Base-by-base conservation (phyloP, 441 rosid species). In the Kokia cookei region DNA sequence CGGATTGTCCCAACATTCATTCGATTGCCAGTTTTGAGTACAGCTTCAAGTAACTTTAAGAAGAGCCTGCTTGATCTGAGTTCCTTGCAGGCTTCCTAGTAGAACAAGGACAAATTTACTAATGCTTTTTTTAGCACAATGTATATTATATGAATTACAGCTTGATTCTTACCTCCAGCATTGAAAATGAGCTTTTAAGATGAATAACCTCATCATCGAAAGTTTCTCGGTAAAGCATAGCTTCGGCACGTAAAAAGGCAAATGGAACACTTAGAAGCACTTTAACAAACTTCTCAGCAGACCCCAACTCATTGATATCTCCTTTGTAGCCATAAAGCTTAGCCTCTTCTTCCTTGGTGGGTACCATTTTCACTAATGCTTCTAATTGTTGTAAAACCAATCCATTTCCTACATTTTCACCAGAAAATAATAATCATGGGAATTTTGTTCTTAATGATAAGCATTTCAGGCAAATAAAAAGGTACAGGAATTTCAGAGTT, bases 1-100 rank as follows among this genome's bases (percentile, higher is more conserved):
- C 99, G 84, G 68, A 93, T 87, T 1, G 99, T 95, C 69, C 99
- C 99, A 4, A 93, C 89, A 63, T 95, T 95, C 98, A 95, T 93
- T 27, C 99, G 77, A 77, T 95, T 95, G 15, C 99, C 98, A 3
- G 98, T 95, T 81, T 95, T 95, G 4, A 95, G 88, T 9, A 95
- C 98, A 6, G 99, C 95, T 82, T 95, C 99, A 2, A 95, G 88
- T 26, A 95, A 84, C 81, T 95, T 95, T 55, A 93, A 72, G 86
- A 95, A 95, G 26, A 95, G 84, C 75, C 97, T 87, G 80, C 93
- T 91, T 65, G 99, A 96, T 63, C 97, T 86, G 43, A 96, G 95
- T 81, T 93, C 97, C 87, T 86, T 93, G 88, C 98, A 96, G 35
- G 98, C 99, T 77, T 96, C 99, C 99, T 96, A 73, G 15, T 26